phyloP scores from a whole-genome alignment of 768 basidiomycete species.

The Suillus paluster region DNA sequence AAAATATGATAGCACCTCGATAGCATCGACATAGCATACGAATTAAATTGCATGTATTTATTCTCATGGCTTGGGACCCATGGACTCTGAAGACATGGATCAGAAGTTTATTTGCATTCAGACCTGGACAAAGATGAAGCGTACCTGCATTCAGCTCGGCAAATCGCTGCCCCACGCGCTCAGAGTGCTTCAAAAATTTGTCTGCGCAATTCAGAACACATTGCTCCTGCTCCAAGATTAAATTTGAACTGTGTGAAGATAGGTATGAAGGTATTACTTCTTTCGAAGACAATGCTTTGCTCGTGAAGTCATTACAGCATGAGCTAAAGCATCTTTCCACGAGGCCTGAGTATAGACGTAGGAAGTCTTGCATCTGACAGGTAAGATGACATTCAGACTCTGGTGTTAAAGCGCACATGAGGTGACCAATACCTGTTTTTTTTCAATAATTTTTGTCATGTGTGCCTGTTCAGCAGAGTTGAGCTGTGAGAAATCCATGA shows the following conservation, averaged over 20 bases:
- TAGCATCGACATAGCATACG: slow-evolving; percentile 11
- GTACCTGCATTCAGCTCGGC: slow-evolving; percentile 90
- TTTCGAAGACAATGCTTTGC: slow-evolving; percentile 90
- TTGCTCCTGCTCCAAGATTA: slow-evolving; percentile 61
- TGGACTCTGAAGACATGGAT: slow-evolving; percentile 33
- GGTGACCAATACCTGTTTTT: slow-evolving; percentile 76
- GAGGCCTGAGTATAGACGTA: slow-evolving; percentile 91
- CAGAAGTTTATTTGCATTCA: not conserved
- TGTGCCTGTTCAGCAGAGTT: slow-evolving; percentile 94
- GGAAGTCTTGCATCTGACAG: slow-evolving; percentile 95
- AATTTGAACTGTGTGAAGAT: slow-evolving; percentile 8
- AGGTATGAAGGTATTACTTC: slow-evolving; percentile 58
- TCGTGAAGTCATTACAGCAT: slow-evolving; percentile 96
- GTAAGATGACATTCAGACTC: slow-evolving; percentile 10
- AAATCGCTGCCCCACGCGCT: slow-evolving; percentile 89
- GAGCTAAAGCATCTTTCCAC: slow-evolving; percentile 96
- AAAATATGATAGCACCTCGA: slow-evolving; percentile 15
- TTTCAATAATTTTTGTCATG: slow-evolving; percentile 93
- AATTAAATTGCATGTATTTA: not conserved
- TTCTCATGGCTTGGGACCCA: slow-evolving; percentile 34
- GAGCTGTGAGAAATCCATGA: slow-evolving; percentile 92
- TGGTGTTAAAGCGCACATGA: not conserved
- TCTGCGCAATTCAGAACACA: slow-evolving; percentile 95
- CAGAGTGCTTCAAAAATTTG: slow-evolving; percentile 97
- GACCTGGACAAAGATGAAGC: slow-evolving; percentile 29